Evolutionary conservation across 140 eudicot species (phyloP), one percentile per base, ranked within the genome.

Genomic region (Eryngium alpinum): DNA sequence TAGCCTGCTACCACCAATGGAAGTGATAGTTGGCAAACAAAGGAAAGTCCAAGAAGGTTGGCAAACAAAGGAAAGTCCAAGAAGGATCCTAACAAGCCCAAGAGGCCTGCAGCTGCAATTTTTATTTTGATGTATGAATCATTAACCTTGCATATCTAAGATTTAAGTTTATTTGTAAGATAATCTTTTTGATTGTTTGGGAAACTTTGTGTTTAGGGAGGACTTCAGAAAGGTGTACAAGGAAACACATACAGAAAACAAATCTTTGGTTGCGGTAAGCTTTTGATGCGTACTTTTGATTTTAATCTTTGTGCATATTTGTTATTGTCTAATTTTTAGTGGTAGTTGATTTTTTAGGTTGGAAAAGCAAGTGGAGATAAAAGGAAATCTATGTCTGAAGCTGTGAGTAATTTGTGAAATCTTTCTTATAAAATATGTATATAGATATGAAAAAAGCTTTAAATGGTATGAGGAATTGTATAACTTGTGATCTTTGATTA

Each of bases 341-440:
- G 6, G 63, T 5, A 6, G 12, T 65, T 25, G 51, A 25, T 52
- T 51, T 62, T 50, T 28, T 60, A 92, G 97, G 93, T 90, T 22
- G 92, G 93, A 17, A 92, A 90, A 86, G 97, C 95, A 59, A 95
- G 91, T 10, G 94, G 95, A 57, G 93, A 90, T 51, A 87, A 87
- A 82, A 90, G 97, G 97, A 92, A 87, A 88, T 79, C 91, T 1
- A 22, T 92, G 81, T 81, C 87, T 9, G 86, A 81, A 56, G 91
- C 84, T 83, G 97, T 92, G 86, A 86, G 87, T 88, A 15, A 19
- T 24, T 29, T 56, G 44, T 17, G 32, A 28, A 22, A 31, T 16
- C 32, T 16, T 29, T 60, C 1, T 10, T 34, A 31, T 31, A 12
- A 6, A 29, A 28, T 38, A n/a, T n/a, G n/a, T n/a, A n/a, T n/a